These are phyloP conservation scores for Dactylella cylindrospora DNA, from an alignment of 2,329 filamentous ascomycete genomes.

Conservation along the genomic window DNA sequence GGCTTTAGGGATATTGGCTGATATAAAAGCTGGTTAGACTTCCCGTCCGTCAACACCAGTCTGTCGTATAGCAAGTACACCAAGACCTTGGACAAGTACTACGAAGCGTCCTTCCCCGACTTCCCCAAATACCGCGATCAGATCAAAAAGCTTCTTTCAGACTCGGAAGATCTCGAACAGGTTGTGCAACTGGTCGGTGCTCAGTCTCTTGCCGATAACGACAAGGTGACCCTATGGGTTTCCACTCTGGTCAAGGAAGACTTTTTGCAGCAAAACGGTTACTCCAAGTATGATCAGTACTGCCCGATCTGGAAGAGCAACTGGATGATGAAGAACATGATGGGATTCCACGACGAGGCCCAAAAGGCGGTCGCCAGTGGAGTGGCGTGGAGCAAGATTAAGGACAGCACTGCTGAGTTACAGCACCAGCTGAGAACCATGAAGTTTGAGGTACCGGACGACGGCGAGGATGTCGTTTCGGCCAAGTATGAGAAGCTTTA, in stretches of 20 bases:
- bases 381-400: slow-evolving; percentile 86
- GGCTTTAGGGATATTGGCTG: background rate
- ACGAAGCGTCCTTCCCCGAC: slow-evolving; percentile 88
- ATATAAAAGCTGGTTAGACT: slow-evolving; percentile 60
- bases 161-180: slow-evolving; percentile 96
- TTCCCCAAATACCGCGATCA: slow-evolving; percentile 91
- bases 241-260: slow-evolving; percentile 93
- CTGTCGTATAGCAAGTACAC: slow-evolving; percentile 98
- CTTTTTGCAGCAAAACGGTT: slow-evolving; percentile 98
- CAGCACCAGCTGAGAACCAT: slow-evolving; percentile 82
- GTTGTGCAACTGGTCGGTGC: slow-evolving; percentile 98
- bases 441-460: slow-evolving; percentile 87
- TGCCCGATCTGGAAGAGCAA: slow-evolving; percentile 99
- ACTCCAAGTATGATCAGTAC: slow-evolving; percentile 98
- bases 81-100: slow-evolving; percentile 82
- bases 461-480: slow-evolving; percentile 73
- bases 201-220: slow-evolving; percentile 88
- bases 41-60: slow-evolving; percentile 95
- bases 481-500: slow-evolving; percentile 83
- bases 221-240: slow-evolving; percentile 97
- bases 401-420: slow-evolving; percentile 84
- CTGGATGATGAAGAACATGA: slow-evolving; percentile 99
- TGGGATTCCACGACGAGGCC: slow-evolving; percentile 95
- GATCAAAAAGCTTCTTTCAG: slow-evolving; percentile 88
- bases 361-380: slow-evolving; percentile 93